Evolutionary conservation across 495 filamentous ascomycete species (phyloP).

Genomic region (Elasticomyces elasticus): DNA sequence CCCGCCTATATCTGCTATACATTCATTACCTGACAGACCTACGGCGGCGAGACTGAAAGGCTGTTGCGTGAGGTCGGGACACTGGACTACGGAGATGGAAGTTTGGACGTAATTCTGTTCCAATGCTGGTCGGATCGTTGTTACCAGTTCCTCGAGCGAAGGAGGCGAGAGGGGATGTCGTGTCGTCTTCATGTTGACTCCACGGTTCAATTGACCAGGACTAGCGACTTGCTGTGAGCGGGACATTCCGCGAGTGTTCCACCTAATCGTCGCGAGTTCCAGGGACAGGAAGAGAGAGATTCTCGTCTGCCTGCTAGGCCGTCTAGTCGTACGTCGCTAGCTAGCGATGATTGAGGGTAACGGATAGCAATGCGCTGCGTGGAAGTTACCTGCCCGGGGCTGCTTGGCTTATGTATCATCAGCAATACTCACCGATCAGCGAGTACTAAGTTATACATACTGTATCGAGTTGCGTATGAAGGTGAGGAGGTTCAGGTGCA

Average conservation of each 20-base stretch:
- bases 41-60: constrained; percentile 12
- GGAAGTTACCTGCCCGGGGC: no score
- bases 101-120: constrained; percentile 8
- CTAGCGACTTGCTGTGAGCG: neutral
- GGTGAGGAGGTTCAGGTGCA: no score
- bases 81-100: constrained; percentile 1
- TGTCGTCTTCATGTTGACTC: constrained; percentile 7
- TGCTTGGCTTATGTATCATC: no score
- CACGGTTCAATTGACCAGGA: neutral
- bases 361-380: no score
- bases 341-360: no score
- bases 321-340: no score
- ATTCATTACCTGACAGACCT: constrained; percentile 13
- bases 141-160: constrained; percentile 7
- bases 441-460: no score
- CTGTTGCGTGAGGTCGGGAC: constrained; percentile 11
- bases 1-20: constrained; percentile 17
- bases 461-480: no score
- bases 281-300: no score
- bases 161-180: constrained; percentile 12
- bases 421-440: no score
- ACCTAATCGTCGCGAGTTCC: no score
- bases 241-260: neutral
- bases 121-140: constrained; percentile 2
- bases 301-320: no score